Percentiles rank a stretch among this genome's conserved stretches.
Conservation (phyloP, 2,329 filamentous ascomycete genomes). For the Ceratocystis colombiana region DNA sequence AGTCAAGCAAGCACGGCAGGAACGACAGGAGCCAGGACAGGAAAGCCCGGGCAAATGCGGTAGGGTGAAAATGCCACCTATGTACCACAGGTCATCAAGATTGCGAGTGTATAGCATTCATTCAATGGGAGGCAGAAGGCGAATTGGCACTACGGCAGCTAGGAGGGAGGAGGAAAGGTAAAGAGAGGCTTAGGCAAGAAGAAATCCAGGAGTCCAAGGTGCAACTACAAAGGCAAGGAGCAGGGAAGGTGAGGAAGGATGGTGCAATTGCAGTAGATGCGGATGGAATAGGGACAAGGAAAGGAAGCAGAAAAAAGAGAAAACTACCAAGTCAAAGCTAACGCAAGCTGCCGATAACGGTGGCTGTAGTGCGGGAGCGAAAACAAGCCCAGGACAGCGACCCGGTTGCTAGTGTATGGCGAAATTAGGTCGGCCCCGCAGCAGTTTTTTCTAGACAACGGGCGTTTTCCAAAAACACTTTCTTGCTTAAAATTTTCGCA, state of each 20-base stretch:
- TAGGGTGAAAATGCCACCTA: conserved; percentile 3
- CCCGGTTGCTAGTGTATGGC: conserved; percentile 5
- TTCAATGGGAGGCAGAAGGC: too few species aligned
- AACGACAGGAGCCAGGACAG: conserved; percentile 13
- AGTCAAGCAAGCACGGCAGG: conserved; percentile 6
- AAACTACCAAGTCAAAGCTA: not conserved
- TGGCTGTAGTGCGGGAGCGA: conserved; percentile 4
- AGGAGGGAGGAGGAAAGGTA: not conserved
- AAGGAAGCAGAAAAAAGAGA: not conserved
- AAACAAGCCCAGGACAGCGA: not conserved
- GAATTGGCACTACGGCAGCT: too few species aligned
- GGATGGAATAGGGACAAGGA: not conserved
- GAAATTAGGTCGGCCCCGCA: conserved; percentile 2
- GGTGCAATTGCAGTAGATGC: conserved; percentile 9
- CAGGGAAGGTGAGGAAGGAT: not conserved
- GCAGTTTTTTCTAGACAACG: not conserved
- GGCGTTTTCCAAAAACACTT: not conserved
- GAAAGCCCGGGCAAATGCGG: conserved; percentile 3
- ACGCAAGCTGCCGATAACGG: conserved; percentile 9
- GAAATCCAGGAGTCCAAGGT: not conserved
- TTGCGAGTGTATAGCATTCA: too few species aligned
- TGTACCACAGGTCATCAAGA: not conserved
- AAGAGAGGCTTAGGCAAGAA: not conserved
- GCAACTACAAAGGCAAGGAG: not conserved
- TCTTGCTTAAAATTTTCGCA: not conserved